Percentiles rank a stretch among this genome's conserved stretches.
Conservation (phyloP, 345 rosid species). For the Brassica cretica region DNA sequence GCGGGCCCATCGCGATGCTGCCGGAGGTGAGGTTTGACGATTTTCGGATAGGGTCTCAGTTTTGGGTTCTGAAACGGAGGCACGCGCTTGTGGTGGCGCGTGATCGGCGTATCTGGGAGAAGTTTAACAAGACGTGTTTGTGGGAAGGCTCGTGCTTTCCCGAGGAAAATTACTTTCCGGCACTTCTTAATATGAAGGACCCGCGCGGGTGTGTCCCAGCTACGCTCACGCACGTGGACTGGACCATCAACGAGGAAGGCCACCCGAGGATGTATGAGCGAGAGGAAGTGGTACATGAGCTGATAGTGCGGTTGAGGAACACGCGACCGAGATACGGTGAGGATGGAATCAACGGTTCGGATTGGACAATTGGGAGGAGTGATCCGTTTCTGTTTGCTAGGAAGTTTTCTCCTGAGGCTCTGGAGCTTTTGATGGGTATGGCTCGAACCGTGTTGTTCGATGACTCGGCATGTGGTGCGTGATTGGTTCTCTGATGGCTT, state of each 20-base stretch:
- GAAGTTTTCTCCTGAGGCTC: conserved; percentile 53
- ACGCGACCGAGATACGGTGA: conserved; percentile 56
- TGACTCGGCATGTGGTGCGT: conserved; percentile 41
- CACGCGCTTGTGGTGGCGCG: conserved; percentile 67
- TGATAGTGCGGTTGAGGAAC: conserved; percentile 47
- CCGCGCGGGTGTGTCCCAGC: conserved; percentile 59
- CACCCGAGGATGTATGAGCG: conserved; percentile 65
- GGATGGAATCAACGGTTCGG: conserved; percentile 49
- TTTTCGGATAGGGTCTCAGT: conserved; percentile 84
- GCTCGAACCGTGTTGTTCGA: conserved; percentile 54
- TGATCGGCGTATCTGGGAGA: conserved; percentile 60
- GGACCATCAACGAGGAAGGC: conserved; percentile 52
- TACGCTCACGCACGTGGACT: conserved; percentile 82
- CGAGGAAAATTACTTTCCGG: conserved; percentile 73
- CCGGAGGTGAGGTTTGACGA: conserved; percentile 71
- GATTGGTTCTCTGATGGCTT: conserved; percentile 6
- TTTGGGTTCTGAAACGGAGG: conserved; percentile 68
- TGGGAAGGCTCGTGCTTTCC: conserved; percentile 63
- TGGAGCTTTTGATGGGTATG: conserved; percentile 46
- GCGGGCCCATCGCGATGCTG: conserved; percentile 66
- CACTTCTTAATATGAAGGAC: conserved; percentile 62
- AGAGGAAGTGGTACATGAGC: conserved; percentile 53
- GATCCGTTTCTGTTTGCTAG: conserved; percentile 72
- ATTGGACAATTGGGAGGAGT: conserved; percentile 29
- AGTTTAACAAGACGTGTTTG: conserved; percentile 61